Evolutionary conservation across 164 flowering plant genomes (phyloP), one percentile per base, ranked within the genome.

Genomic region (Echeveria elegans): DNA sequence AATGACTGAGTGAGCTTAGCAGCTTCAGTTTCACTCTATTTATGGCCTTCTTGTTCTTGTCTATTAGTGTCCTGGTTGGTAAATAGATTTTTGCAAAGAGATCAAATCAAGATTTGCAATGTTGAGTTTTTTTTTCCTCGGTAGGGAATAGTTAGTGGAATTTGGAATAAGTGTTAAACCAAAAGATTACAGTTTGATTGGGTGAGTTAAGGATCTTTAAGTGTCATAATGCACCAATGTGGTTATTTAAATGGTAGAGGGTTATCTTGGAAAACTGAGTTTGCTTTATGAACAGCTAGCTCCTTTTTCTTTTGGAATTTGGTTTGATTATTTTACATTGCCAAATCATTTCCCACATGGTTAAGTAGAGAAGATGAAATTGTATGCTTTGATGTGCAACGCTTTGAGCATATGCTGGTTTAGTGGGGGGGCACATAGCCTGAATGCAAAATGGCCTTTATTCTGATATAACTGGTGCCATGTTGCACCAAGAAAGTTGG

Each of bases 1-100:
- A 45, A n/a, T 48, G 58, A 56, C 7, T 56, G 61, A 56, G 16
- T 56, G 61, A 56, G 61, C 28, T 56, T 4, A 53, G 60, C 58
- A 28, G 61, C 32, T 56, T 26, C 31, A 56, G 18, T 28, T 56
- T 3, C 61, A 56, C 28, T 14, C 32, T 56, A 56, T 56, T 56
- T 56, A 56, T 56, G 28, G 61, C 26, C 61, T 28, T 56, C 7
- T 56, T 56, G 61, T 12, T 56, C 28, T 56, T 56, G 61, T 56
- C 61, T 15, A 12, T 6, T 26, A 26, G 26, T 23, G 32, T 56
- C 32, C 32, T 28, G 32, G 61, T 56, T 56, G 61, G 61, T 56
- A 56, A 28, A 18, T 14, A 28, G 19, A 28, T 26, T 53, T 56
- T 26, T n/a, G 12, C 32, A 32, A 56, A 28, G 61, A 56, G 31